A percentile compares a stretch with the other conserved stretches of the same genome.
Evolutionary conservation across 108 stramenopile species (phyloP).

Genomic region (Skeletonema marinoi): DNA sequence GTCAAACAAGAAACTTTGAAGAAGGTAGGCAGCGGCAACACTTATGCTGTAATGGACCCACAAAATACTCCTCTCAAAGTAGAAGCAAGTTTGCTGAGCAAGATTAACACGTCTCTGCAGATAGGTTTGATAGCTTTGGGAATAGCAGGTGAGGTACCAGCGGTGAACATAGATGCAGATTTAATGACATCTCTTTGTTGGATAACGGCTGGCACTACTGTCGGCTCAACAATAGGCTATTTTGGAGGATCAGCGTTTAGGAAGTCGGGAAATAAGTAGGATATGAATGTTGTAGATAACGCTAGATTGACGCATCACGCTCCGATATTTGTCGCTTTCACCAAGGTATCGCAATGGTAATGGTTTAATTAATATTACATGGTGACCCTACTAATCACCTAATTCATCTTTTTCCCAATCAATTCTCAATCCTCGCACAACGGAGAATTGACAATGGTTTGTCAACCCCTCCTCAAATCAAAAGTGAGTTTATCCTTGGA

Average conservation of each 20-base stretch:
- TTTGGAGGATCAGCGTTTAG: conserved; percentile 39
- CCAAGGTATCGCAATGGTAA: background rate
- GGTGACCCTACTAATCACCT: background rate
- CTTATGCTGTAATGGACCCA: conserved; percentile 56
- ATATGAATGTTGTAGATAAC: background rate
- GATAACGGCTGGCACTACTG: conserved; percentile 50
- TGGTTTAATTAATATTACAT: conserved; percentile 2
- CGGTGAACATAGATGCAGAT: conserved; percentile 26
- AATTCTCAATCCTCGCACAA: background rate
- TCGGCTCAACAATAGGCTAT: conserved; percentile 38
- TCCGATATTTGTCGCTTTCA: background rate
- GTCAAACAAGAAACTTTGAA: conserved; percentile 31
- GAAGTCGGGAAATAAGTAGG: conserved; percentile 28
- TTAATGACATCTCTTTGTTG: conserved; percentile 37
- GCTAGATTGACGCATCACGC: background rate
- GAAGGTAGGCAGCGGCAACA: conserved; percentile 5
- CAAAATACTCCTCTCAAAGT: conserved; percentile 67
- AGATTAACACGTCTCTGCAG: conserved; percentile 82
- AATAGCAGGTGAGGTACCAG: conserved; percentile 44
- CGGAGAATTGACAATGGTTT: background rate
- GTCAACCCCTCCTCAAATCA: background rate
- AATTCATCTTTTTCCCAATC: background rate
- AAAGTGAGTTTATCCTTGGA: conserved; percentile 40
- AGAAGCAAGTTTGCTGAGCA: conserved; percentile 67
- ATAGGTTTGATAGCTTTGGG: conserved; percentile 60